Conservation (phyloP, 371 early-diverging fungal genomes). For the Encephalitozoon cuniculi region DNA sequence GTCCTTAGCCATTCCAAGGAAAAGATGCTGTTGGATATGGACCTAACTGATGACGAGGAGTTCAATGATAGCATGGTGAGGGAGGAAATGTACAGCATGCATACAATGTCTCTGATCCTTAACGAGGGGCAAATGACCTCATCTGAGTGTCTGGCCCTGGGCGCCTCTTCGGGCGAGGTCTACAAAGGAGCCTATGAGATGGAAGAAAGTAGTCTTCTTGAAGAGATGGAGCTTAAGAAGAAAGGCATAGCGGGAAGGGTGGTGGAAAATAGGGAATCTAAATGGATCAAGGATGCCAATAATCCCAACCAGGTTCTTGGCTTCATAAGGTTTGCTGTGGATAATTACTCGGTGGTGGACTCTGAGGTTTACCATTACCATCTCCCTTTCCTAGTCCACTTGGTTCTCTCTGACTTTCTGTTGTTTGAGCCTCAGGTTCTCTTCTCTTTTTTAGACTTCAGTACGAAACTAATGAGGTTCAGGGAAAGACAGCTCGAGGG, state of each 20-base stretch:
- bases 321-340: background rate
- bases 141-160: background rate
- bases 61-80: background rate
- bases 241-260: background rate
- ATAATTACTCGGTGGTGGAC: slow-evolving; percentile 2
- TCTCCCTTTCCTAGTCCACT: slow-evolving; percentile 9
- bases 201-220: background rate
- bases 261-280: background rate
- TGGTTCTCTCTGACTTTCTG: background rate
- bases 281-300: background rate
- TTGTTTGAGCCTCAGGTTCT: background rate
- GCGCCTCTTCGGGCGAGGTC: background rate
- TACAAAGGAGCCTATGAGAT: background rate
- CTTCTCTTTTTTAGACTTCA: slow-evolving; percentile 3
- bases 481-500: background rate
- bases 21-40: background rate
- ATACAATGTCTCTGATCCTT: background rate
- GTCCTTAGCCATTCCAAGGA: background rate
- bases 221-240: background rate
- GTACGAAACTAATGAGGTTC: background rate
- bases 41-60: background rate
- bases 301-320: background rate
- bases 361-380: background rate
- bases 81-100: background rate
- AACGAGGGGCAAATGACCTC: background rate